Conservation (phyloP, 495 filamentous ascomycete genomes). For the Talaromyces thailandensis region DNA sequence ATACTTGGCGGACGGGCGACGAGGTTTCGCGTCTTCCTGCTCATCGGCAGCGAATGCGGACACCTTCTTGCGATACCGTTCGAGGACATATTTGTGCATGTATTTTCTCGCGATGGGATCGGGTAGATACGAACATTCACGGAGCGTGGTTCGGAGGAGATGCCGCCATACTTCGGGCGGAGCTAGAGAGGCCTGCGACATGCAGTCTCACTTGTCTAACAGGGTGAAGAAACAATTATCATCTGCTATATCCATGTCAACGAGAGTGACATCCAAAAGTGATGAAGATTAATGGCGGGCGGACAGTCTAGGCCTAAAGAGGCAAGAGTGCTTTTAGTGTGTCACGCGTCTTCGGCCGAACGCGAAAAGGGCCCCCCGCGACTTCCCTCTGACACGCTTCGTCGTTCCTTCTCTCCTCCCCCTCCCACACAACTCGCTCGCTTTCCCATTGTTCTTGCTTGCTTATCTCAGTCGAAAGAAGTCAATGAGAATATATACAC, state of each 20-base stretch:
- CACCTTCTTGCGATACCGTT: constrained; percentile 41
- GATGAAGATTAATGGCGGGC: constrained; percentile 7
- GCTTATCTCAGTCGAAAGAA: neutral
- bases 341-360: constrained; percentile 17
- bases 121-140: constrained; percentile 79
- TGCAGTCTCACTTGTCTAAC: neutral
- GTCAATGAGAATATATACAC: neutral
- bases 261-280: constrained; percentile 8
- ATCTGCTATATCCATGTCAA: neutral
- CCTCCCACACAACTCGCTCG: constrained; percentile 4
- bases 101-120: constrained; percentile 56
- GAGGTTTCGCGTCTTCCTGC: neutral
- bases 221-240: neutral
- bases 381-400: constrained; percentile 19
- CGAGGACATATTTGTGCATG: constrained; percentile 46
- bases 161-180: constrained; percentile 40
- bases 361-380: constrained; percentile 23
- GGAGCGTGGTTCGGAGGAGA: constrained; percentile 68
- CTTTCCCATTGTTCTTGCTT: neutral
- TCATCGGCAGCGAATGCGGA: neutral
- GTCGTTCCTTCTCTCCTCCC: neutral
- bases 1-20: neutral
- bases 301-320: constrained; percentile 13
- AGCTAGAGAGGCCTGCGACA: constrained; percentile 1
- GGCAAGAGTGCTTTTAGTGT: constrained; percentile 19